A percentile compares a stretch with the other conserved stretches of the same genome.
phyloP scores from a whole-genome alignment of 306 rosid genomes.

The Vigna unguiculata region DNA sequence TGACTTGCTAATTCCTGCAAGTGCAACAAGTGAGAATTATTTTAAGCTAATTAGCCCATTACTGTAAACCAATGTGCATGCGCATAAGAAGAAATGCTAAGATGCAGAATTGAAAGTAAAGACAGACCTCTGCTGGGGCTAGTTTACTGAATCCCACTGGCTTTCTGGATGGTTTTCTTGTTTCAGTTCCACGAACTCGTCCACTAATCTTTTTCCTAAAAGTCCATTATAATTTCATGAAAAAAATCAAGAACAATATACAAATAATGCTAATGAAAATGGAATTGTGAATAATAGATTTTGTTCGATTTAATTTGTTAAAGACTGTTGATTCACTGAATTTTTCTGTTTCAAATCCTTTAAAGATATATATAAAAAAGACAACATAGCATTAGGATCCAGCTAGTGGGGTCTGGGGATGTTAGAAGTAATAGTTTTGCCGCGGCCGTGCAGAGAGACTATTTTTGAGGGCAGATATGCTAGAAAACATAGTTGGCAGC shows the following conservation, averaged over 20 bases:
- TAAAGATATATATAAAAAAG: not conserved
- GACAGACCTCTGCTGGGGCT: slow-evolving; percentile 78
- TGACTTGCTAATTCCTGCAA: slow-evolving; percentile 65
- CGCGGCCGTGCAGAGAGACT: not conserved
- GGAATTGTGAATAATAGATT: slow-evolving; percentile 7
- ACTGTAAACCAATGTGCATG: slow-evolving; percentile 17
- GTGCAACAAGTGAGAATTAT: slow-evolving; percentile 36
- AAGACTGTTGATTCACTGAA: slow-evolving; percentile 21
- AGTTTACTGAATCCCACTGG: slow-evolving; percentile 67
- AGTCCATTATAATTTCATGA: slow-evolving; percentile 41
- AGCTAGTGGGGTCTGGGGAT: not conserved
- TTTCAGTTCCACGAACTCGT: slow-evolving; percentile 72
- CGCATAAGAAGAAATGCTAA: slow-evolving; percentile 12
- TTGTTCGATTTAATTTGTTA: not conserved
- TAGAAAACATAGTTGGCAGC: not conserved
- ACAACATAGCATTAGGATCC: not conserved
- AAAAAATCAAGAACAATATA: slow-evolving; percentile 9
- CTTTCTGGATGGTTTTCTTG: slow-evolving; percentile 78
- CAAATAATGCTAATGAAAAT: slow-evolving; percentile 6
- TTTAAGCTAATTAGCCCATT: slow-evolving; percentile 20
- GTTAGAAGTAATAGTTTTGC: not conserved
- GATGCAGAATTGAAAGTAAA: slow-evolving; percentile 29
- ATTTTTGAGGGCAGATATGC: not conserved
- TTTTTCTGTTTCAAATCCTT: slow-evolving; percentile 32
- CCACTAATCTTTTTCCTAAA: slow-evolving; percentile 83